Percentiles rank a stretch among this genome's conserved stretches.
Conservation (phyloP, 805 yeast genomes). For the Yueomyces sp. region DNA sequence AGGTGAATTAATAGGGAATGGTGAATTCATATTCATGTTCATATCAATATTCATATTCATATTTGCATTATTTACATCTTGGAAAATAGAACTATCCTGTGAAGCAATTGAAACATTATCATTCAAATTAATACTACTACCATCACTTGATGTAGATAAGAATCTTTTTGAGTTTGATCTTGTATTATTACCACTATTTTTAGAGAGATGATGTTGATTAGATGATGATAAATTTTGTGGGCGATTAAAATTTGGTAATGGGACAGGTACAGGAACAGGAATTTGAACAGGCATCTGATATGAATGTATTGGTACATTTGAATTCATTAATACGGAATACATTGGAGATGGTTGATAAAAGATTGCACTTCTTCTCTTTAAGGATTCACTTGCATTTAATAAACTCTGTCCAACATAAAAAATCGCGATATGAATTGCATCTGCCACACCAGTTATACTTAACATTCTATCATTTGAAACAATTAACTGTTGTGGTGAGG, state of each 20-base stretch:
- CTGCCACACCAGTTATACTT: slow-evolving; percentile 65
- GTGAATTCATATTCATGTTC: not conserved
- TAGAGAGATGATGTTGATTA: not conserved
- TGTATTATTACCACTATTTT: too few species aligned
- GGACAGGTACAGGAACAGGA: not conserved
- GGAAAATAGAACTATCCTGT: not conserved
- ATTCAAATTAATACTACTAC: not conserved
- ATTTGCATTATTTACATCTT: not conserved
- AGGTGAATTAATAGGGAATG: not conserved
- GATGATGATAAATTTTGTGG: not conserved
- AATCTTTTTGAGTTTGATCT: not conserved
- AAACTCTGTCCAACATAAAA: slow-evolving; percentile 62
- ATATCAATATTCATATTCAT: not conserved
- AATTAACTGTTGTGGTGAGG: slow-evolving; percentile 60
- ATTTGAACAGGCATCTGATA: slow-evolving; percentile 8
- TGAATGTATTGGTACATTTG: not conserved
- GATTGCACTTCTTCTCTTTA: slow-evolving; percentile 5
- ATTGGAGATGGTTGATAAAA: slow-evolving; percentile 21
- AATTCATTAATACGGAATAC: slow-evolving; percentile 1
- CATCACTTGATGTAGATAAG: not conserved
- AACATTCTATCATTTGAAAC: slow-evolving; percentile 67
- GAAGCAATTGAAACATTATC: not conserved
- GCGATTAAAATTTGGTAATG: not conserved
- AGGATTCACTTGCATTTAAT: not conserved
- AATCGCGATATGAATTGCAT: slow-evolving; percentile 74